Evolutionary conservation across 352 stramenopile genomes (phyloP), one percentile per base, ranked within the genome.

Genomic region (Globisporangium uncinulatum): DNA sequence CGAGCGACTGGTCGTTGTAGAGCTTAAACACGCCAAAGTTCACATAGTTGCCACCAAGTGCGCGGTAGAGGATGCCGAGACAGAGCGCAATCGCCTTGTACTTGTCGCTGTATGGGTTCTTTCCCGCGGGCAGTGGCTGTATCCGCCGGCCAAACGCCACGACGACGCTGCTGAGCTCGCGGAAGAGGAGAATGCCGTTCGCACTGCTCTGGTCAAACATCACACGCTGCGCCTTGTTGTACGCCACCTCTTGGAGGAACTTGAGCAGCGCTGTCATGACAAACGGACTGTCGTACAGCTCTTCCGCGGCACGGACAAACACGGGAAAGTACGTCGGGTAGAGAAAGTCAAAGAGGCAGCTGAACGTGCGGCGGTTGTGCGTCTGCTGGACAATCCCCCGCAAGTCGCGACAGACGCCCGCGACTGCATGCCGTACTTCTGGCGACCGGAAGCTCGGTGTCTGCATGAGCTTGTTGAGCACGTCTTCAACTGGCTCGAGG

Each of bases 11-110:
- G 76, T 99, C 97, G 62, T 98, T 97, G 77, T 99, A 99, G 42
- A 99, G 76, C 67, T 97, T 92, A 75, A 99, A 99, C 21, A 99
- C 97, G 56, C 97, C 97, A 72, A 99, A 99, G 69, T 98, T 99
- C 52, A 99, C 96, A 69, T 99, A 99, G 64, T 98, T 98, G 24
- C 97, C 97, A 51, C 84, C 84, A 24, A 94, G 60, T 13, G 82
- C 80, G 36, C 84, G 80, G 59, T 91, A 94, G 21, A 94, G 58
- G 54, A 99, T 95, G 61, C 89, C 88, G 14, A 99, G 66, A 56
- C 91, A 96, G 21, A 99, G 72, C 19, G 92, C 83, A 61, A 99
- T 96, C n/a, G 91, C 92, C 73, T 99, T 99, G 86, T 99, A 99
- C 71, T 97, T 98, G 57, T 97, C 85, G 43, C 92, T 90, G 76